Evolutionary conservation across 2,329 filamentous ascomycete genomes (phyloP).

Genomic region (Exophiala alcalophila): DNA sequence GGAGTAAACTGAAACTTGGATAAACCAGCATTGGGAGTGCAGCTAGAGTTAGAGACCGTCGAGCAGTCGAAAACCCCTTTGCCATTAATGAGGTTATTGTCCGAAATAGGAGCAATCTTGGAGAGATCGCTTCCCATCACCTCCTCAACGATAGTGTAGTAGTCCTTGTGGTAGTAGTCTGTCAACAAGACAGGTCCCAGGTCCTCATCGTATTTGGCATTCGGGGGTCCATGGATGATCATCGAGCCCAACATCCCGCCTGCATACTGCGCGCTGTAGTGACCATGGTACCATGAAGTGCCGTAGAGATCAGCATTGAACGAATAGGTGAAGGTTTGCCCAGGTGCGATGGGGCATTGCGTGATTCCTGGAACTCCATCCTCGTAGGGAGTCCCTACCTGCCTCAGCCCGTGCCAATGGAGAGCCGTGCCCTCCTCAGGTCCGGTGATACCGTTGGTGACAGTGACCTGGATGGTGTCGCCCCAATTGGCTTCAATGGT

Average conservation of each 20-base stretch:
- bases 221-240: conserved; percentile 28
- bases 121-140: conserved; percentile 22
- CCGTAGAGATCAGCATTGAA: conserved; percentile 38
- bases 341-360: conserved; percentile 43
- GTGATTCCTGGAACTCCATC: conserved; percentile 52
- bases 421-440: conserved; percentile 38
- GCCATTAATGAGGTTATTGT: conserved; percentile 30
- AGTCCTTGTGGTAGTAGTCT: conserved; percentile 29
- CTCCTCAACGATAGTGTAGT: conserved; percentile 22
- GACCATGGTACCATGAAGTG: conserved; percentile 39
- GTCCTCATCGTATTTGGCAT: conserved; percentile 26
- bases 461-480: conserved; percentile 33
- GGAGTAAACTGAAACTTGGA: conserved; percentile 29
- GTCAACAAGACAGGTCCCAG: conserved; percentile 27
- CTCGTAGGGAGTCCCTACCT: conserved; percentile 41
- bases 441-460: conserved; percentile 36
- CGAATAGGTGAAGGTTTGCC: conserved; percentile 40
- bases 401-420: conserved; percentile 43
- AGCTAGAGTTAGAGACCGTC: conserved; percentile 13
- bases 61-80: conserved; percentile 30
- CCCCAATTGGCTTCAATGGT: conserved; percentile 39
- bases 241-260: conserved; percentile 33
- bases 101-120: conserved; percentile 18
- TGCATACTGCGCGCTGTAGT: conserved; percentile 33
- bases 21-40: conserved; percentile 28